phyloP scores from a whole-genome alignment of 768 basidiomycete species.

The Gloeostereum incarnatum region DNA sequence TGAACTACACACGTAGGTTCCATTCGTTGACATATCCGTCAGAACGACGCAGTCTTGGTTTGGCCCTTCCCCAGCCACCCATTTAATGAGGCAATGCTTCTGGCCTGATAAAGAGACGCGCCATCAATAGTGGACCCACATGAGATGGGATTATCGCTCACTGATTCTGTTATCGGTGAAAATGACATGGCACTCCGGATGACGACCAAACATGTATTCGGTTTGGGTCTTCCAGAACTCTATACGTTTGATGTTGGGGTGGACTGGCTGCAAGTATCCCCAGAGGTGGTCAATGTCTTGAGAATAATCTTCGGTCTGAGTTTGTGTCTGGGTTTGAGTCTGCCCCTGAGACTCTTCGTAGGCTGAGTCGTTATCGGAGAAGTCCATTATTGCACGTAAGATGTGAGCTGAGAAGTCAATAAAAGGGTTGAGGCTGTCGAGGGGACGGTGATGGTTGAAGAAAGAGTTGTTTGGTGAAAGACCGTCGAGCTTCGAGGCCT shows the following conservation, averaged over 20 bases:
- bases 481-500: no score
- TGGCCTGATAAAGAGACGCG: constrained; percentile 15
- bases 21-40: not conserved
- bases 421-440: not conserved
- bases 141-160: constrained; percentile 23
- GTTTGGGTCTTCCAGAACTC: constrained; percentile 51
- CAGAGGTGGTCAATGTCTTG: constrained; percentile 34
- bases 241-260: constrained; percentile 37
- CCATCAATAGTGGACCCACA: constrained; percentile 1
- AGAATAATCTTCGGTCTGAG: constrained; percentile 1
- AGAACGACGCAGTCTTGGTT: not conserved
- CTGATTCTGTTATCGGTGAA: constrained; percentile 69
- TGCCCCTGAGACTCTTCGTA: not conserved
- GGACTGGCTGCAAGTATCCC: constrained; percentile 67
- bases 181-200: constrained; percentile 38
- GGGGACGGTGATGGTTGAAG: not conserved
- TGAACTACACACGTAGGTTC: not conserved
- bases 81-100: constrained; percentile 24
- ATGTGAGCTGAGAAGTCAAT: not conserved
- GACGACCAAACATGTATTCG: constrained; percentile 45
- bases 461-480: not conserved
- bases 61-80: constrained; percentile 5
- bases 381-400: no score
- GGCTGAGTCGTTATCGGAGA: not conserved
- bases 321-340: not conserved